Evolutionary conservation across 2,329 filamentous ascomycete species (phyloP).

Genomic region (Emmonsia crescens): DNA sequence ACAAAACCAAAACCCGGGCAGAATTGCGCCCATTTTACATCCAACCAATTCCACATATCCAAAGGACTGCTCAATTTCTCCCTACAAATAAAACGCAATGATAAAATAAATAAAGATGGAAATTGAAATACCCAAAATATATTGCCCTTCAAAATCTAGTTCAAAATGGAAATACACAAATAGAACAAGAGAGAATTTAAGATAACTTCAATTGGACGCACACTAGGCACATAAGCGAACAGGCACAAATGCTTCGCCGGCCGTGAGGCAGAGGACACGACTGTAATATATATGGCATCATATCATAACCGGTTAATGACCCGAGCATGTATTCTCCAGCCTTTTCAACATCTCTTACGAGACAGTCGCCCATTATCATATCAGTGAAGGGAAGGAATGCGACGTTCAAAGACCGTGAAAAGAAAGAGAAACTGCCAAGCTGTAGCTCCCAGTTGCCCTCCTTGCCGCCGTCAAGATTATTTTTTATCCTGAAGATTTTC

Average conservation of each 20-base stretch:
- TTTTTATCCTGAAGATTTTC: slow-evolving; percentile 3
- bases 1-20: background rate
- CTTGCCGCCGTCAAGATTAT: background rate
- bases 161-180: background rate
- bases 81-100: too few relatives aligned
- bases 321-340: background rate
- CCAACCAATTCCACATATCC: too few relatives aligned
- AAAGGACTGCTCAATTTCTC: background rate
- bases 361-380: background rate
- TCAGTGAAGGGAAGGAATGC: background rate
- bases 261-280: background rate
- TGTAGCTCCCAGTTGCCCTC: background rate
- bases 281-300: background rate
- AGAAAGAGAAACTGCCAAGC: background rate
- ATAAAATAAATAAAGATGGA: background rate
- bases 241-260: background rate
- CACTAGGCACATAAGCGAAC: background rate
- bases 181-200: background rate
- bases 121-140: too few relatives aligned
- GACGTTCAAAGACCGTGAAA: background rate
- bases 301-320: background rate
- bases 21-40: background rate
- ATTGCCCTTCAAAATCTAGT: background rate
- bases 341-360: background rate
- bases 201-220: background rate